Conservation (phyloP, 768 basidiomycete genomes). For the Hygrophoropsis aurantiaca region DNA sequence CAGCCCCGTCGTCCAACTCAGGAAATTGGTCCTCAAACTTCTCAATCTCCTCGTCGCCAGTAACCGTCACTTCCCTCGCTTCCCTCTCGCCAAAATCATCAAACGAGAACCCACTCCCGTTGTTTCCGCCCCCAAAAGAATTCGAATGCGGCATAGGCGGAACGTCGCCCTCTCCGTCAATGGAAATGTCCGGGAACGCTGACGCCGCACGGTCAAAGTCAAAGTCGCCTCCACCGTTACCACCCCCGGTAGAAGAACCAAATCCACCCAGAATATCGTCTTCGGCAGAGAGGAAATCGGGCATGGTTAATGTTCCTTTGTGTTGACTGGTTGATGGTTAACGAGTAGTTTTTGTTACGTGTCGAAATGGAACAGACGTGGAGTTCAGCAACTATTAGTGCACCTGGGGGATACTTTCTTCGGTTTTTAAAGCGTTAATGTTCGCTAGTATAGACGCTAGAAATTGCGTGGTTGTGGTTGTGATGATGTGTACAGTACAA, state of each 20-base stretch:
- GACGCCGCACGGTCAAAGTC: conserved; percentile 83
- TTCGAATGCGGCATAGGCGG: conserved; percentile 44
- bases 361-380: too few relatives aligned
- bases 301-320: conserved; percentile 8
- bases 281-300: conserved; percentile 9
- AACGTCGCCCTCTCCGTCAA: conserved; percentile 60
- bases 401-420: too few relatives aligned
- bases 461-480: too few relatives aligned
- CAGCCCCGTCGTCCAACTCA: conserved; percentile 59
- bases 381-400: too few relatives aligned
- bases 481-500: too few relatives aligned
- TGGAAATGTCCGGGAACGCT: conserved; percentile 82
- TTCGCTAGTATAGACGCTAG: too few relatives aligned
- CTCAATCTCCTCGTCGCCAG: conserved; percentile 82
- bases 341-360: too few relatives aligned
- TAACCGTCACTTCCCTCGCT: conserved; percentile 68
- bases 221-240: conserved; percentile 48
- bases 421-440: too few relatives aligned
- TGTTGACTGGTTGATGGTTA: too few relatives aligned
- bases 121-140: conserved; percentile 33
- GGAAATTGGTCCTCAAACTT: conserved; percentile 87
- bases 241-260: background rate
- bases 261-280: background rate
- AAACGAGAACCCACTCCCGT: conserved; percentile 57
- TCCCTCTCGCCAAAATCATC: conserved; percentile 56